Percentiles rank a stretch among this genome's conserved stretches.
Conservation (phyloP, 805 yeast genomes). For the Sugiyamaella qingdaonensis region DNA sequence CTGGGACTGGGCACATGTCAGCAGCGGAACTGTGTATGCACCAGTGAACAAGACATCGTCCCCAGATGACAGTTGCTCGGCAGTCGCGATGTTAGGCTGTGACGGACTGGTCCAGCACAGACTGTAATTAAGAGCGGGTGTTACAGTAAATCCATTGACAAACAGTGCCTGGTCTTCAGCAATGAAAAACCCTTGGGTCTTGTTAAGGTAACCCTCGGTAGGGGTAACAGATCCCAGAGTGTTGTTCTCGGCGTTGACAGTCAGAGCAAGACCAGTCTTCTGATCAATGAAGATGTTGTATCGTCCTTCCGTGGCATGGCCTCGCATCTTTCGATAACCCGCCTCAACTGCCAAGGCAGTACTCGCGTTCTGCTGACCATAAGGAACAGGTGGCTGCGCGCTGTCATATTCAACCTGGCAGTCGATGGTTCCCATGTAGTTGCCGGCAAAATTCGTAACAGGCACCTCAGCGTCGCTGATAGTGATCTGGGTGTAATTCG, state of each 20-base stretch:
- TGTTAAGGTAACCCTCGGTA: constrained; percentile 3
- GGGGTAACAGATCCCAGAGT: constrained; percentile 4
- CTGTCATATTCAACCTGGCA: constrained; percentile 14
- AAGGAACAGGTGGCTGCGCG: constrained; percentile 22
- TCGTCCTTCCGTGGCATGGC: constrained; percentile 27
- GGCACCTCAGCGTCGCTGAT: constrained; percentile 12
- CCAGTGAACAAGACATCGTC: constrained; percentile 6
- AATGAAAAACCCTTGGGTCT: constrained; percentile 6
- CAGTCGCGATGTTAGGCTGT: constrained; percentile 4
- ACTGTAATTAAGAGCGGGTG: constrained; percentile 3
- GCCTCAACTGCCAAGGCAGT: constrained; percentile 20
- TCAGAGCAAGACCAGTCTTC: constrained; percentile 10
- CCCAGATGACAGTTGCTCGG: constrained; percentile 1
- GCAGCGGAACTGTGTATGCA: constrained; percentile 5
- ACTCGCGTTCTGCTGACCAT: constrained; percentile 19
- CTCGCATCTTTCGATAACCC: constrained; percentile 24
- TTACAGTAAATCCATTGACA: constrained; percentile 3
- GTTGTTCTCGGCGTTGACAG: neutral
- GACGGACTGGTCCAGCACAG: constrained; percentile 9
- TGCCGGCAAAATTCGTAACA: constrained; percentile 9
- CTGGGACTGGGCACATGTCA: constrained; percentile 3
- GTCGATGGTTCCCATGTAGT: constrained; percentile 2
- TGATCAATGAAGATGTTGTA: constrained; percentile 20
- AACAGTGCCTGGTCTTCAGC: constrained; percentile 6
- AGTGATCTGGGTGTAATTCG: constrained; percentile 16